These are phyloP conservation scores for Botrytis byssoidea DNA, from an alignment of 2,329 filamentous ascomycete genomes.

Conservation along the genomic window DNA sequence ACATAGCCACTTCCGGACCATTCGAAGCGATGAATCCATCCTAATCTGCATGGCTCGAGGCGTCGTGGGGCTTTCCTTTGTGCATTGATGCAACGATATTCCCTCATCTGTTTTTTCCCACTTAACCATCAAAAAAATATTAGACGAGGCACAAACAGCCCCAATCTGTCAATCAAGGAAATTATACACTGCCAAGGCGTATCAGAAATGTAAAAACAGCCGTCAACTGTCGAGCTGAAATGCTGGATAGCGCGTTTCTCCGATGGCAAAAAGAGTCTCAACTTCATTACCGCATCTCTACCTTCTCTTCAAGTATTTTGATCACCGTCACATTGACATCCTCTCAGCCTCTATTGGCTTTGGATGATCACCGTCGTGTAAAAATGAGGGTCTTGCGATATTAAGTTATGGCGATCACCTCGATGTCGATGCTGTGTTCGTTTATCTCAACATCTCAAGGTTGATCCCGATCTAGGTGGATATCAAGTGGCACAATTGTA, in stretches of 20 bases:
- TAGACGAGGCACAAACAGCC: not conserved
- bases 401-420: not conserved
- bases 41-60: conserved; percentile 2
- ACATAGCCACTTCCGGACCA: not conserved
- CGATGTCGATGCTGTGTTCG: not conserved
- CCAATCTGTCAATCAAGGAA: not conserved
- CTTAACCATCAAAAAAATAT: not conserved
- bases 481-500: not conserved
- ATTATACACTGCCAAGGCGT: not conserved
- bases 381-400: not conserved
- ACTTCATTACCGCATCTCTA: not conserved
- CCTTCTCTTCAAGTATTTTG: not conserved
- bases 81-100: conserved; percentile 3
- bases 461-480: not conserved
- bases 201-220: not conserved
- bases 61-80: not conserved
- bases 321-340: not conserved
- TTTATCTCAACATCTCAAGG: not conserved
- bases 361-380: not conserved
- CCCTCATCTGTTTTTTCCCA: not conserved
- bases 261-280: not conserved
- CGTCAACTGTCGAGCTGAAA: not conserved
- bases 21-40: not conserved
- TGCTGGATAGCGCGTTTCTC: not conserved
- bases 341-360: not conserved